Base-by-base conservation (phyloP, 768 basidiomycete species). In the Amanita inopinata region DNA sequence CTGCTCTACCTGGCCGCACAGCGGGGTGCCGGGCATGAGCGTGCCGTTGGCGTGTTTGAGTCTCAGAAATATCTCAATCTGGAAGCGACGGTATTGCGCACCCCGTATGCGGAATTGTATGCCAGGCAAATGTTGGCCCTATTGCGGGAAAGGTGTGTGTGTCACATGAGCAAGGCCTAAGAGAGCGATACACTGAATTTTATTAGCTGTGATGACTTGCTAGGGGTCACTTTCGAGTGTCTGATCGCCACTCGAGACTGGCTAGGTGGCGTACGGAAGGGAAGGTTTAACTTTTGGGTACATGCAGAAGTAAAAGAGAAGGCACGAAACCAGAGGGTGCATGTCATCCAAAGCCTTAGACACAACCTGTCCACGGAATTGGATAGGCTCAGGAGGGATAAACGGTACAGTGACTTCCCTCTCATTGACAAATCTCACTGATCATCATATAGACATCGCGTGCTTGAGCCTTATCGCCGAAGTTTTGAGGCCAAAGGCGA, bases 21-120 rank as follows among this genome's bases (percentile, higher is more conserved):
- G 53, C 57, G 23, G 61, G 51, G 22, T 43, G 49, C 7, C 43
- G 49, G 33, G 48, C 50, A 49, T 15, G 78, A 84, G 51, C 61
- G 67, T 20, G 71, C 71, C 0, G 84, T 86, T 0, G 84, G 81
- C 1, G 75, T 83, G 10, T 86, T 86, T 46, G 83, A 86, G 61
- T 74, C 73, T 2, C 76, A 83, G 50, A 60, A 74, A 20, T 86
- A 84, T 54, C 61, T 84, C 44, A 74, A 84, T 48, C 61, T 86
- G 2, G 83, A 86, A 53, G 69, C 73, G 19, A 71, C 60, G 22
- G 58, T 71, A 28, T 56, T 78, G 25, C 56, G 61, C 23, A 76
- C 80, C 46, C 75, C 74, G 1, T 55, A 69, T 43, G 60, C 63
- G 2, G 65, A 65, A 11, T 56, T 56, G 12, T 65, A 70, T 38